phyloP scores from a whole-genome alignment of 208 protist genomes.

The Angomonas deanei region DNA sequence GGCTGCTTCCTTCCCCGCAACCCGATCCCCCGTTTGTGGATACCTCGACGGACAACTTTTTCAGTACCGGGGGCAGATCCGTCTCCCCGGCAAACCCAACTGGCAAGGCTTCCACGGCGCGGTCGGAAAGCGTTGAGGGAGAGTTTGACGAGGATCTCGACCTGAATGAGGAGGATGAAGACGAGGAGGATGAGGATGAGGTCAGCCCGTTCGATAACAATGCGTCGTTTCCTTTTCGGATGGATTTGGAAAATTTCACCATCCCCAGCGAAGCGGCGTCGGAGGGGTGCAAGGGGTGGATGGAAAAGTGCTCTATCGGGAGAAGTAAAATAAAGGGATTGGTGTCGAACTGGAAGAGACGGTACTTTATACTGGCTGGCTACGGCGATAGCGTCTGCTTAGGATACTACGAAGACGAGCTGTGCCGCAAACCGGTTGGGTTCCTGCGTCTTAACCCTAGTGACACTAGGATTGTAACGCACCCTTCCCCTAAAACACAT shows the following conservation, averaged over 20 bases:
- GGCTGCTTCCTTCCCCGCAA: constrained; percentile 8
- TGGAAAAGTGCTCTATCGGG: constrained; percentile 61
- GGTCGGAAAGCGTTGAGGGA: neutral
- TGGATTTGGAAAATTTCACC: neutral
- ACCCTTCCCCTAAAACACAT: constrained; percentile 41
- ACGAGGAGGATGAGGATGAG: neutral
- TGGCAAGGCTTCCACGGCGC: no score
- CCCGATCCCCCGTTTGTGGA: neutral
- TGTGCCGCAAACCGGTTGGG: constrained; percentile 34
- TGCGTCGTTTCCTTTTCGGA: neutral
- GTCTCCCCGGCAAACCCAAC: no score
- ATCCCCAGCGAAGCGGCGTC: neutral
- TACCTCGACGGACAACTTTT: constrained; percentile 1
- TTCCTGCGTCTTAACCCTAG: constrained; percentile 31
- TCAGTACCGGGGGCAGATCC: no score
- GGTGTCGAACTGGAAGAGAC: constrained; percentile 49
- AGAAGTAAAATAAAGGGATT: constrained; percentile 22
- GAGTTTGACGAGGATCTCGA: neutral
- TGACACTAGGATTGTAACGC: constrained; percentile 47
- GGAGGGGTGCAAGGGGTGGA: constrained; percentile 54
- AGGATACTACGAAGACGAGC: constrained; percentile 52
- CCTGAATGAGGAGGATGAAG: neutral
- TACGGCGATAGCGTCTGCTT: constrained; percentile 34
- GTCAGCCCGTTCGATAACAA: neutral
- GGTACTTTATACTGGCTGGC: constrained; percentile 44